Percentiles rank a stretch among this genome's conserved stretches.
phyloP scores from a whole-genome alignment of 2,329 filamentous ascomycete species.

The Verticillium dahliae region DNA sequence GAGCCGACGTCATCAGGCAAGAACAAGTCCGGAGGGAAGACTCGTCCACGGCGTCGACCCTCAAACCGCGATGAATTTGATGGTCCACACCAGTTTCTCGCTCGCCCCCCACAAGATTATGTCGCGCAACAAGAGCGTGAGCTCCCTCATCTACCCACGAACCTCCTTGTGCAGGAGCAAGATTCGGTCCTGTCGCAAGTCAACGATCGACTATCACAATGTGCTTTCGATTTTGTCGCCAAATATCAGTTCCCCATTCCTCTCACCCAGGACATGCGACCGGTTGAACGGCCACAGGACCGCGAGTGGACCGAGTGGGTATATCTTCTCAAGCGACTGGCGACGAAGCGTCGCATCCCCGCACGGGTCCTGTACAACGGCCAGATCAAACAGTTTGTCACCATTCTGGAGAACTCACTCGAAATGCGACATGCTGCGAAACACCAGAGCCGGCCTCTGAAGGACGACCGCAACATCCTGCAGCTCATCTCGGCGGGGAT shows the following conservation, averaged over 20 bases:
- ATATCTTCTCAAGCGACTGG: conserved; percentile 76
- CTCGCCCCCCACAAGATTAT: conserved; percentile 63
- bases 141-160: conserved; percentile 74
- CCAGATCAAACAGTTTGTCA: conserved; percentile 87
- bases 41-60: conserved; percentile 57
- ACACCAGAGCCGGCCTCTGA: conserved; percentile 74
- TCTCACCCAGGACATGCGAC: conserved; percentile 73
- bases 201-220: conserved; percentile 78
- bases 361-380: conserved; percentile 80
- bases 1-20: conserved; percentile 33
- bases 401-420: conserved; percentile 79
- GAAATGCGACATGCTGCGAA: conserved; percentile 84
- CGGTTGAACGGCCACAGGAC: conserved; percentile 66
- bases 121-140: conserved; percentile 73
- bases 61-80: conserved; percentile 87
- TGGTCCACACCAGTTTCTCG: conserved; percentile 76
- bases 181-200: conserved; percentile 73
- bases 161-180: conserved; percentile 77
- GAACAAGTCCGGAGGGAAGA: conserved; percentile 39
- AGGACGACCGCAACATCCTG: conserved; percentile 83
- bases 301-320: conserved; percentile 92
- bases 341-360: conserved; percentile 79
- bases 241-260: conserved; percentile 89
- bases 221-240: conserved; percentile 84
- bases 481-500: conserved; percentile 83